phyloP scores from a whole-genome alignment of 495 filamentous ascomycete species.

The Cercophora sp. region DNA sequence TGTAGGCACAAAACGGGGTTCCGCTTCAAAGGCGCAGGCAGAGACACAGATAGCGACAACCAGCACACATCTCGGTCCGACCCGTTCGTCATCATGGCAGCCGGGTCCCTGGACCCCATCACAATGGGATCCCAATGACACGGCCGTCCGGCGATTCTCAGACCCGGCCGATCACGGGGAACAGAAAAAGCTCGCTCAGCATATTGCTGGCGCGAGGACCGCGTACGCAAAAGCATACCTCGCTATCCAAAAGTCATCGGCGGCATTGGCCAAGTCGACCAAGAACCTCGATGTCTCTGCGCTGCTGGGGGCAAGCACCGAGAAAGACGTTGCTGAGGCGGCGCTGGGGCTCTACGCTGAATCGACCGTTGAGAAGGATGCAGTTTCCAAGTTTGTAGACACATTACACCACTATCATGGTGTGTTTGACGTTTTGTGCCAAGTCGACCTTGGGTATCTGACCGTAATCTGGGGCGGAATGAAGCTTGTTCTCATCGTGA shows the following conservation, averaged over 20 bases:
- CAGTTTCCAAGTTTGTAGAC: conserved; percentile 7
- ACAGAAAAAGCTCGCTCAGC: background rate
- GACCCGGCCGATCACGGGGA: conserved; percentile 3
- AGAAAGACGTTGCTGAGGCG: conserved; percentile 8
- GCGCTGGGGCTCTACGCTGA: conserved; percentile 10
- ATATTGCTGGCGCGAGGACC: conserved; percentile 4
- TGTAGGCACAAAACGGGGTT: no score
- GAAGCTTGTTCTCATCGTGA: conserved; percentile 15
- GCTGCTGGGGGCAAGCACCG: background rate
- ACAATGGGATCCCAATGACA: conserved; percentile 6
- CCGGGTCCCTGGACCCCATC: background rate
- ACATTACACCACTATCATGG: conserved; percentile 15
- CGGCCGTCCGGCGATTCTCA: conserved; percentile 13
- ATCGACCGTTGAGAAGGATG: background rate
- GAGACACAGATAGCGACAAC: no score
- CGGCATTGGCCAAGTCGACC: no score
- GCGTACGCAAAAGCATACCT: conserved; percentile 11
- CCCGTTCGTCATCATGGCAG: no score
- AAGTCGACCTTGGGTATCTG: conserved; percentile 16
- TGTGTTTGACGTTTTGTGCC: conserved; percentile 15
- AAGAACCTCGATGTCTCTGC: conserved; percentile 4
- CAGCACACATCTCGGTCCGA: no score
- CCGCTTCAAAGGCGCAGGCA: no score
- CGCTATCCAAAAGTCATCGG: conserved; percentile 9
- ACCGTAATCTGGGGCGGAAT: conserved; percentile 18